phyloP scores from a whole-genome alignment of 768 basidiomycete species.

The Tylopilus sp. region DNA sequence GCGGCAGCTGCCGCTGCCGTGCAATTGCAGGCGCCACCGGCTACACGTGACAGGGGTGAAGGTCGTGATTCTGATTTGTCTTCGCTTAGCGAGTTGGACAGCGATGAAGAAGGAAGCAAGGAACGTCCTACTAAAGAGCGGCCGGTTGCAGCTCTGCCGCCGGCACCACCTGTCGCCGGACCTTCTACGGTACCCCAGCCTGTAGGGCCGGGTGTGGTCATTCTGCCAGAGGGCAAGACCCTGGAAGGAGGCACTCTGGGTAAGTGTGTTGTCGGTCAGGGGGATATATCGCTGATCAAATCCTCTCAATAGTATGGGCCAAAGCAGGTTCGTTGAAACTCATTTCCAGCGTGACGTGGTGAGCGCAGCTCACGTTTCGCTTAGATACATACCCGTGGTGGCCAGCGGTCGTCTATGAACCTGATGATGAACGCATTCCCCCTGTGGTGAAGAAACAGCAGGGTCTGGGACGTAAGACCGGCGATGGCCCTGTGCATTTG shows the following conservation, averaged over 20 bases:
- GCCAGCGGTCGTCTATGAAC: slow-evolving; percentile 75
- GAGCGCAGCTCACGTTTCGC: slow-evolving; percentile 10
- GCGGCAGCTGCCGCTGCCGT: slow-evolving; percentile 23
- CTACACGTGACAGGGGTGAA: slow-evolving; percentile 8
- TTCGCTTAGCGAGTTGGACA: slow-evolving; percentile 43
- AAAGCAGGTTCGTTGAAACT: slow-evolving; percentile 53
- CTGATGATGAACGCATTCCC: slow-evolving; percentile 59
- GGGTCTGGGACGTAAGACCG: slow-evolving; percentile 31
- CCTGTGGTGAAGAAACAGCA: slow-evolving; percentile 28
- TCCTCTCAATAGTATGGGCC: slow-evolving; percentile 67
- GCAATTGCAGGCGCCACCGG: neutral
- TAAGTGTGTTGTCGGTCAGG: slow-evolving; percentile 27
- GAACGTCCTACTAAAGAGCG: slow-evolving; percentile 6
- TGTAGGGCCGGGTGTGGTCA: slow-evolving; percentile 30
- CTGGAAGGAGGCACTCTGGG: slow-evolving; percentile 64
- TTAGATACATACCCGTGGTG: slow-evolving; percentile 83
- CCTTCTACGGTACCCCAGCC: slow-evolving; percentile 8
- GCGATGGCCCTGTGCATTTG: slow-evolving; percentile 49
- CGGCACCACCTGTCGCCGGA: slow-evolving; percentile 6
- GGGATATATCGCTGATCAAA: neutral
- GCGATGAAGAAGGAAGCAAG: slow-evolving; percentile 23
- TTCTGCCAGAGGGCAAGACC: slow-evolving; percentile 33
- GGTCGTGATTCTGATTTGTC: slow-evolving; percentile 42
- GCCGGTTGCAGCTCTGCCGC: neutral
- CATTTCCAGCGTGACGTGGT: neutral